Evolutionary conservation across 257 asterid genomes (phyloP).

Genomic region (Cynanchum wilfordii): DNA sequence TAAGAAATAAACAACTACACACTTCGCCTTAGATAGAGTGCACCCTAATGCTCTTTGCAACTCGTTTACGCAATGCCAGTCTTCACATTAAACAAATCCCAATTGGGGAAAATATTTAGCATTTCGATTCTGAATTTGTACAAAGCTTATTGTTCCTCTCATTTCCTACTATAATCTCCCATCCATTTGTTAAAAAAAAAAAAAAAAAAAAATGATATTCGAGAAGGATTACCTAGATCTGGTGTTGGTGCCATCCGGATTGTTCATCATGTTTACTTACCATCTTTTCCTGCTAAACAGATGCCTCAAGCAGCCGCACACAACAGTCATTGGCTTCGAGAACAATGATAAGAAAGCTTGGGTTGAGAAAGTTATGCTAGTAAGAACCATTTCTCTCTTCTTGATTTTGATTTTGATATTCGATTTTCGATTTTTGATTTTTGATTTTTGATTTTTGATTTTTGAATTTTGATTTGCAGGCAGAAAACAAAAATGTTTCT

Average conservation of each 20-base stretch:
- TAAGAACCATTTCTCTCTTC: not conserved
- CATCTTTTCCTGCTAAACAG: slow-evolving; percentile 56
- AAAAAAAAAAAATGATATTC: slow-evolving; percentile 15
- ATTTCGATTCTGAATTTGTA: not conserved
- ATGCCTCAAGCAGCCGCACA: slow-evolving; percentile 60
- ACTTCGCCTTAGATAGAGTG: not conserved
- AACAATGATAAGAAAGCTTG: slow-evolving; percentile 54
- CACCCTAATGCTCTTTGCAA: not conserved
- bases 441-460: too few species aligned
- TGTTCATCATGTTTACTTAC: slow-evolving; percentile 44
- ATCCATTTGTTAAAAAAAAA: too few species aligned
- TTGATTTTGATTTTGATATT: not conserved
- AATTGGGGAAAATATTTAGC: not conserved
- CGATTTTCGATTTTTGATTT: too few species aligned
- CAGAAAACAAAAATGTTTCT: slow-evolving; percentile 34
- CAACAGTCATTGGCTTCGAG: slow-evolving; percentile 64
- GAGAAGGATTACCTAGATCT: slow-evolving; percentile 51
- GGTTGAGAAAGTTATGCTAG: slow-evolving; percentile 65
- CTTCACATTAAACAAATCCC: too few species aligned
- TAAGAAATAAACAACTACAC: not conserved
- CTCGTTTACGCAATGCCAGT: not conserved
- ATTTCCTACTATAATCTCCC: too few species aligned
- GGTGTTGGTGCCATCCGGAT: slow-evolving; percentile 49
- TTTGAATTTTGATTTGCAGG: slow-evolving; percentile 18
- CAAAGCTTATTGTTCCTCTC: not conserved